phyloP scores from a whole-genome alignment of 2,329 filamentous ascomycete species.

The Metarhizium anisopliae region DNA sequence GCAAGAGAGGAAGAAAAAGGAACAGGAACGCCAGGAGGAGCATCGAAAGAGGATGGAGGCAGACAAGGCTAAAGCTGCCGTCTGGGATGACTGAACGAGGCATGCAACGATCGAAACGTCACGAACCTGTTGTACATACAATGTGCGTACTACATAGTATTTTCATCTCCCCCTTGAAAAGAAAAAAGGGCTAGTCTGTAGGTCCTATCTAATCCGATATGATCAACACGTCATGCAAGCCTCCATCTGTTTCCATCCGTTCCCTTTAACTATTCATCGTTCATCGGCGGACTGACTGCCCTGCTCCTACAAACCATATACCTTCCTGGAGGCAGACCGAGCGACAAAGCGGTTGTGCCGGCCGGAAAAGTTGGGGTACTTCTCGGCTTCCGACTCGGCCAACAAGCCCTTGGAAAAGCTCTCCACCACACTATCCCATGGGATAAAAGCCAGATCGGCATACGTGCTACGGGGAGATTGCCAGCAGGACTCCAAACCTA shows the following conservation, averaged over 20 bases:
- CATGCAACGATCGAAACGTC: background rate
- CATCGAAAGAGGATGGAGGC: conserved; percentile 51
- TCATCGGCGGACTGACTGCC: background rate
- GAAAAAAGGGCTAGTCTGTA: too few species aligned
- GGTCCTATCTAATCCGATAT: too few species aligned
- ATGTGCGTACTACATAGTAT: too few species aligned
- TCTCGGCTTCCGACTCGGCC: conserved; percentile 4
- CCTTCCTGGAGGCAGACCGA: conserved; percentile 21
- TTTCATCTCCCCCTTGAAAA: too few species aligned
- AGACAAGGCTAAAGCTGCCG: conserved; percentile 69
- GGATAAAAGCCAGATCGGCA: too few species aligned
- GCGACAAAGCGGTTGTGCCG: conserved; percentile 24
- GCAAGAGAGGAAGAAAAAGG: conserved; percentile 70
- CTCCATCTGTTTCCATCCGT: too few species aligned
- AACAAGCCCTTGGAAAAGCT: too few species aligned
- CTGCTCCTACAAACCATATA: conserved; percentile 12
- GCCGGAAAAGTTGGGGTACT: conserved; percentile 24
- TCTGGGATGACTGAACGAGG: conserved; percentile 67
- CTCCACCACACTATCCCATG: too few species aligned
- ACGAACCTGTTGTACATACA: background rate
- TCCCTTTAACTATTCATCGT: too few species aligned
- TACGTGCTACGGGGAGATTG: too few species aligned
- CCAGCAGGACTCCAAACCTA: too few species aligned
- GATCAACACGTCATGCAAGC: too few species aligned
- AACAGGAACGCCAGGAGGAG: conserved; percentile 61